Evolutionary conservation across 805 yeast species (phyloP), one percentile per base, ranked within the genome.

Genomic region (Brettanomyces naardenensis): DNA sequence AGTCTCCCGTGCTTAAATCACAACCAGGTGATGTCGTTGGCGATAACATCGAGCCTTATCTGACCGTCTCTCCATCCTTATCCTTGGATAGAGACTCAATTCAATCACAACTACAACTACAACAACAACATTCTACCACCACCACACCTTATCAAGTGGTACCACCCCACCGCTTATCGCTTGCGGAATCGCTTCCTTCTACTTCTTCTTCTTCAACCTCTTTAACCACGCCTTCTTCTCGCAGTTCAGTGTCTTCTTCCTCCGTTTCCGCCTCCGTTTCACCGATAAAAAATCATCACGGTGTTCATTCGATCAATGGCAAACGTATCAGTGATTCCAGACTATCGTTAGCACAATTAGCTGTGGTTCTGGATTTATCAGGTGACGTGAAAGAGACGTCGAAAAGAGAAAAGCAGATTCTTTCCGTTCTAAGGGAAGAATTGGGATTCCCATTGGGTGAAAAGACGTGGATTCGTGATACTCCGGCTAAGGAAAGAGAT

Each of bases 391-490:
- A 68, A 25, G 77, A 79, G 47, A 78, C 86, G 0, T 66, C 71
- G 19, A 65, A 63, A 34, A 56, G 81, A 15, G 87, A 80, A 48
- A 59, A 65, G 26, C 65, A 65, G 32, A 66, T 80, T 14, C 49
- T 80, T 25, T 62, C 66, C 32, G 66, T 78, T 28, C 69, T 80
- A 43, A 70, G 67, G 31, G 64, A 69, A 30, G 75, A 71, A 15
- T 67, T 85, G 37, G 78, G 81, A 4, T 86, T 84, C 58, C 77
- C 80, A 21, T 56, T 87, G 21, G 95, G 95, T 4, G 71, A 75
- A 44, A 74, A 75, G 50, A 83, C 95, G 0, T 87, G 95, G 95
- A 78, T 84, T 31, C 68, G 95, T 44, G 95, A 82, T 51, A 82
- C 92, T 0, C 66, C 72, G 1, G 69, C 66, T 37, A 60, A 57